These are phyloP conservation scores for Blumeriella jaapii DNA, from an alignment of 2,329 filamentous ascomycete genomes.

Conservation along the genomic window DNA sequence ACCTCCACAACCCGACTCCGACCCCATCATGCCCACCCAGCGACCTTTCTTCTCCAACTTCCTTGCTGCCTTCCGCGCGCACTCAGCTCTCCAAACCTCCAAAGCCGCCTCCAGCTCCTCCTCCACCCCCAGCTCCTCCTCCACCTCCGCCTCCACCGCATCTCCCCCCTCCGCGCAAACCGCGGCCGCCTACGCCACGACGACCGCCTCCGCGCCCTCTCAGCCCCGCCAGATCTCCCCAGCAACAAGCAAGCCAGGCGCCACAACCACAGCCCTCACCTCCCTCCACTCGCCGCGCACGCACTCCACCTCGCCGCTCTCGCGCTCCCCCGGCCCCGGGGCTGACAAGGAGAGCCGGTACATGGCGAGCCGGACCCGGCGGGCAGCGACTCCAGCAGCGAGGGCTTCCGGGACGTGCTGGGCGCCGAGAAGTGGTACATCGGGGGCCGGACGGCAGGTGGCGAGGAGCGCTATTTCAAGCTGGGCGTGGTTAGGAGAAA, in stretches of 20 bases:
- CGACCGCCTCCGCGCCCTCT: conserved; percentile 17
- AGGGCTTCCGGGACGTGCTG: conserved; percentile 62
- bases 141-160: conserved; percentile 7
- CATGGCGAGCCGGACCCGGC: conserved; percentile 14
- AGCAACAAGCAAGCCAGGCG: conserved; percentile 15
- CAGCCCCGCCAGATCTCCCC: conserved; percentile 24
- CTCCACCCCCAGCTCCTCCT: conserved; percentile 8
- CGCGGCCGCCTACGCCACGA: conserved; percentile 5
- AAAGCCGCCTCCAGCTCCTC: conserved; percentile 15
- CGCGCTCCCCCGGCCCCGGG: conserved; percentile 13
- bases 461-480: conserved; percentile 76
- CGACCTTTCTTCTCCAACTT: conserved; percentile 27
- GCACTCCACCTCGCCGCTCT: conserved; percentile 20
- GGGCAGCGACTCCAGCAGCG: conserved; percentile 67
- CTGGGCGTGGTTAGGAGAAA: conserved; percentile 63
- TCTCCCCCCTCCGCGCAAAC: conserved; percentile 9
- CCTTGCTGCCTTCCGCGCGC: conserved; percentile 27
- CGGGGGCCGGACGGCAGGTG: conserved; percentile 60
- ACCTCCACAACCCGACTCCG: too few relatives aligned
- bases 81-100: conserved; percentile 21
- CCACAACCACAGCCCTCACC: conserved; percentile 21
- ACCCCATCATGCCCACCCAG: conserved; percentile 22
- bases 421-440: conserved; percentile 75
- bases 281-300: conserved; percentile 23
- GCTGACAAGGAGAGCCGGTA: conserved; percentile 11